Base-by-base conservation (phyloP, 2,329 filamentous ascomycete genomes). In the Decorospora gaudefroyi region DNA sequence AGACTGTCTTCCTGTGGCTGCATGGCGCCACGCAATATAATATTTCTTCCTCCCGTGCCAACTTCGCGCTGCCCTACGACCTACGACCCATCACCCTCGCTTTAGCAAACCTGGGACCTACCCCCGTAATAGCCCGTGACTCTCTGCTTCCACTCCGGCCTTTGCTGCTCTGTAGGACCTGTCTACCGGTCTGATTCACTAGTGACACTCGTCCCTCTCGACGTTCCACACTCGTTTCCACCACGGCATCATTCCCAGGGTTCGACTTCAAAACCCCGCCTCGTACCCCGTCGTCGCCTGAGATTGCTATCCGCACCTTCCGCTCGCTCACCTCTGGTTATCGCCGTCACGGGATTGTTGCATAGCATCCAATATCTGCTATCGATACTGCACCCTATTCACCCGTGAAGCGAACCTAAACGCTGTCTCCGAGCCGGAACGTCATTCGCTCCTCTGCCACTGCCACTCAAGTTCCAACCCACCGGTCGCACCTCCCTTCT, bases 161-260 rank as follows among this genome's bases (percentile, higher is more conserved):
- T n/a, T n/a, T n/a, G n/a, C n/a, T n/a, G n/a, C n/a, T n/a, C n/a
- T n/a, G n/a, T n/a, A n/a, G n/a, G n/a, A n/a, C n/a, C n/a, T n/a
- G n/a, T n/a, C n/a, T n/a, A 35, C 34, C 16, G n/a, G 37, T 55
- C 50, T 62, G 57, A 54, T 56, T 59, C 62, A 62, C 53, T 49
- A 43, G 62, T 65, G 55, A 59, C 59, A 61, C 59, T 55, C 53
- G 49, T 61, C 51, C 44, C 52, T 44, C 46, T 51, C 52, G 42
- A 45, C 54, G 54, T 61, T 61, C 45, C 57, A 67, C 64, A 55
- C 57, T 67, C 63, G 64, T 59, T 67, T 62, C 59, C 57, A 57
- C 55, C 48, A 51, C 53, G 44, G 55, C 37, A 26, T 55, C 43
- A 33, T 39, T 46, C 35, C 50, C 43, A 51, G 42, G 41, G 17